Percentiles rank a stretch among this genome's conserved stretches.
These are phyloP conservation scores for Phalaenopsis aphrodite DNA, from an alignment of 106 monocot species.

Conservation along the genomic window DNA sequence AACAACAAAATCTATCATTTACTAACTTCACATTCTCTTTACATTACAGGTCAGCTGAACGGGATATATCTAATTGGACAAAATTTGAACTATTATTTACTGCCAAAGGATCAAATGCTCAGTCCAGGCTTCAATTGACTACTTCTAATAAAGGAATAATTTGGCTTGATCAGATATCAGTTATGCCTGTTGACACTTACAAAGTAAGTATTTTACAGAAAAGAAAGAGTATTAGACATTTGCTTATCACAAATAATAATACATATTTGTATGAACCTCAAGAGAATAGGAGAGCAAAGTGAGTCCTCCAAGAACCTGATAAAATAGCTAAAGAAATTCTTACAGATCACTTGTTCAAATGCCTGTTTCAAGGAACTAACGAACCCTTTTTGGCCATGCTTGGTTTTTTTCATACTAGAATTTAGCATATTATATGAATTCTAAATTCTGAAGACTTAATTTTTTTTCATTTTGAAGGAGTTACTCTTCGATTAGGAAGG, in stretches of 20 bases:
- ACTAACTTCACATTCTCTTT: background rate
- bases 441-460: background rate
- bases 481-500: background rate
- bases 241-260: background rate
- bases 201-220: conserved; percentile 40
- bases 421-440: background rate
- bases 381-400: background rate
- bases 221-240: background rate
- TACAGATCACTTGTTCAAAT: background rate
- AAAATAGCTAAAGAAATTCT: no score
- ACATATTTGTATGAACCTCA: background rate
- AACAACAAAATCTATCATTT: background rate
- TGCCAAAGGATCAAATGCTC: conserved; percentile 42
- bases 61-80: conserved; percentile 50
- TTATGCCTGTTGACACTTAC: conserved; percentile 81
- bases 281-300: background rate
- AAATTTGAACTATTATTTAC: conserved; percentile 56
- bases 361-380: background rate
- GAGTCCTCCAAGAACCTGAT: background rate
- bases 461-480: background rate
- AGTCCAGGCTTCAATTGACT: conserved; percentile 78
- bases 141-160: conserved; percentile 55
- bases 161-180: conserved; percentile 88
- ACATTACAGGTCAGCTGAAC: conserved; percentile 26
- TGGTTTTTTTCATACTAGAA: background rate